Evolutionary conservation across 352 stramenopile genomes (phyloP), one percentile per base, ranked within the genome.

Genomic region (Sclerospora graminicola): DNA sequence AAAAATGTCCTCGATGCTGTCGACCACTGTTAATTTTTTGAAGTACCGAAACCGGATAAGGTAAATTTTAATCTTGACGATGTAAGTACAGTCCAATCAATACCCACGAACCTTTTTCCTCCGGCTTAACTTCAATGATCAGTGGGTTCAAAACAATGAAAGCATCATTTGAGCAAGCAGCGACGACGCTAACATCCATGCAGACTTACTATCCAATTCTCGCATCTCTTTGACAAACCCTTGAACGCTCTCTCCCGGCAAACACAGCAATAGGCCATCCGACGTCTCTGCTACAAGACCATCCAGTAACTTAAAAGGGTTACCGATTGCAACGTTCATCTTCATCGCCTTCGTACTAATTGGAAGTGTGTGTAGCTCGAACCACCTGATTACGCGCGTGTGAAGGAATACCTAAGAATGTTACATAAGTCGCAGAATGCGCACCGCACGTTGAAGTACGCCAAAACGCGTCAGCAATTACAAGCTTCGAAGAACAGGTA

Each of bases 271-370:
- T 26, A 98, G 62, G 0, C 91, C 91, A 24, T 91, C 94, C 2
- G 89, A 97, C 14, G 94, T 98, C 70, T 98, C 91, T 13, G 94
- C 89, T 11, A 84, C 92, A 45, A 93, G 95, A 0, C 92, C 92
- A 16, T 88, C 70, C 31, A 90, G 60, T 43, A 98, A 64, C 53
- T 89, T 81, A 79, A 97, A 97, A 45, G 95, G 86, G 44, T 96
- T 87, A 16, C 94, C 75, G 27, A 89, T 82, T 27, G 76, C 67
- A 15, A 86, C 59, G 57, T 97, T 95, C 23, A 97, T 77, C 49
- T 73, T 68, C 23, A 76, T 55, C 57, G 94, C 96, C 56, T 88
- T 77, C 16, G 76, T 65, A 54, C 97, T 95, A 42, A 95, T 86
- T 5, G 94, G 94, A 16, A 98, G 67, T 10, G 85, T 96, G 60